Evolutionary conservation across 2,329 filamentous ascomycete genomes (phyloP), one percentile per base, ranked within the genome.

Genomic region (Colletotrichum musae): DNA sequence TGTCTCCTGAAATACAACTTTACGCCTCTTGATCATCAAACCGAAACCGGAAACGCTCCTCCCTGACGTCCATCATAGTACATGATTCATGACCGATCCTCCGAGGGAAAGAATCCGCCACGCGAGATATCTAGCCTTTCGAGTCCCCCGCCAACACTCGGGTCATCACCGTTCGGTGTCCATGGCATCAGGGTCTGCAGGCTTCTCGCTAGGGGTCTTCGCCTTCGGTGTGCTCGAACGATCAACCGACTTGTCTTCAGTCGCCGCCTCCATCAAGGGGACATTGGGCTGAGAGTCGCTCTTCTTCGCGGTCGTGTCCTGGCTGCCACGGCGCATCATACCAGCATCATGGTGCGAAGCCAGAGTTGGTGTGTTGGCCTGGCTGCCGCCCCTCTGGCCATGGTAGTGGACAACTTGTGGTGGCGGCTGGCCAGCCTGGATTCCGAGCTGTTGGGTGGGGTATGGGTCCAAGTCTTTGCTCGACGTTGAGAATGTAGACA

Each of bases 391-490:
- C 47, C 89, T 83, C 76, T 91, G 89, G 5, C 89, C 89, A 71
- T 91, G 89, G 73, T 92, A 92, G 73, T 92, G 89, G 36, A 92
- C 84, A 2, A 92, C 89, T 75, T 92, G 89, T 10, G 89, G 89
- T 28, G 89, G 89, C 16, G 86, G 83, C 76, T 91, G 89, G 16
- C 89, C 89, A 47, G 87, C 86, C 72, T 90, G 87, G 2, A 88
- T 85, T 16, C 89, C 89, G 5, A 92, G 80, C 58, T 91, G 83
- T 73, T 92, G 88, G 32, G 89, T 91, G 5, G 90, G 90, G 74
- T 92, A 92, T 0, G 88, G 90, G 74, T 92, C 88, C 39, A 92
- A 80, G 75, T 92, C 90, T 77, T 90, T 91, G 79, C 89, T 92
- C 10, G 90, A 92, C 2, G 90, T 92, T 43, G 90, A 92, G 74